A percentile compares a stretch with the other conserved stretches of the same genome.
Evolutionary conservation across 495 filamentous ascomycete genomes (phyloP).

Genomic region (Aspergillus cavernicola): DNA sequence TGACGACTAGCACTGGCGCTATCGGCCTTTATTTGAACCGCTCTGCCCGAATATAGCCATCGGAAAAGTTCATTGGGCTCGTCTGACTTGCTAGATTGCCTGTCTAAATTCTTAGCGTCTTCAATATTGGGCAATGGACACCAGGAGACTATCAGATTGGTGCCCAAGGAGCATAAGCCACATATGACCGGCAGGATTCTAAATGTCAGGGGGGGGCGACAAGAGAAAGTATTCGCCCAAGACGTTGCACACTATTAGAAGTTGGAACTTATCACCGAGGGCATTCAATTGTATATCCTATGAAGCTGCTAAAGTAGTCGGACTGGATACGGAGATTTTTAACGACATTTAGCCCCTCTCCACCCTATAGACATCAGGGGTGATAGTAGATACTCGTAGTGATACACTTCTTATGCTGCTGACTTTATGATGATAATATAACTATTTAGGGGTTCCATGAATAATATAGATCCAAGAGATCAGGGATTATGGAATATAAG

Average conservation of each 20-base stretch:
- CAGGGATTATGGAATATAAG: neutral
- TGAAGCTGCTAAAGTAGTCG: too few relatives aligned
- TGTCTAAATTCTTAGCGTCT: constrained; percentile 14
- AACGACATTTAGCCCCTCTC: too few relatives aligned
- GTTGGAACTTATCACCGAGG: too few relatives aligned
- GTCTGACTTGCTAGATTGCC: neutral
- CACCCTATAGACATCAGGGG: too few relatives aligned
- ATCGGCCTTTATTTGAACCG: constrained; percentile 4
- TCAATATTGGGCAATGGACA: constrained; percentile 10
- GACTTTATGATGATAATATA: too few relatives aligned
- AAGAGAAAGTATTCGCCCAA: neutral
- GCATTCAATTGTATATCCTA: too few relatives aligned
- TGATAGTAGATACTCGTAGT: too few relatives aligned
- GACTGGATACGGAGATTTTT: too few relatives aligned
- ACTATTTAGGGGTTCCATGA: too few relatives aligned
- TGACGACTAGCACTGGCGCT: constrained; percentile 1
- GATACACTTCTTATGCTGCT: too few relatives aligned
- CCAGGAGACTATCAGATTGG: constrained; percentile 7
- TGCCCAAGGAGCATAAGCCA: neutral
- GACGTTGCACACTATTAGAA: neutral
- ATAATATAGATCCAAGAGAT: neutral
- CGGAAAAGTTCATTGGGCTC: neutral
- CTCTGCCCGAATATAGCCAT: constrained; percentile 1
- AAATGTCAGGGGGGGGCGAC: neutral
- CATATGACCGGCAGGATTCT: neutral